phyloP scores from a whole-genome alignment of 371 early-diverging fungal species.

The Lichtheimia ramosa region DNA sequence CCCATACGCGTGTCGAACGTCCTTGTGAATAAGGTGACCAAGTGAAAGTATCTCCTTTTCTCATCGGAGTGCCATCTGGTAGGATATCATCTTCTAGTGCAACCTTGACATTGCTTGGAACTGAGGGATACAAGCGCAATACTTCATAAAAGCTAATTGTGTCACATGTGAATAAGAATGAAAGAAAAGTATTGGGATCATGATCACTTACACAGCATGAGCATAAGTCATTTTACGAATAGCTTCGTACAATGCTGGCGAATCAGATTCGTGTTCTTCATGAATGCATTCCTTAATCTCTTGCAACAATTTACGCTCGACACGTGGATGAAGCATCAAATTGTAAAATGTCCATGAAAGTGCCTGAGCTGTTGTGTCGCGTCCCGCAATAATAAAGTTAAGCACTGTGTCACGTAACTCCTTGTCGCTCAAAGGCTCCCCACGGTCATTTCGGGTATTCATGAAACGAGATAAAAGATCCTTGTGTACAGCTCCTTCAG shows the following conservation, averaged over 20 bases:
- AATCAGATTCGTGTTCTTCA: slow-evolving; percentile 33
- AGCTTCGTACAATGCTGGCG: slow-evolving; percentile 39
- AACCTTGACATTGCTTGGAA: slow-evolving; percentile 65
- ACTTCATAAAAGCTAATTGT: slow-evolving; percentile 51
- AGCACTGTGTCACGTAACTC: slow-evolving; percentile 61
- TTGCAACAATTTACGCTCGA: slow-evolving; percentile 52
- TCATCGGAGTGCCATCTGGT: slow-evolving; percentile 67
- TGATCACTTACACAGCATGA: slow-evolving; percentile 58
- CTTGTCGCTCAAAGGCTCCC: slow-evolving; percentile 44
- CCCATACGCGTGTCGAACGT: slow-evolving; percentile 54
- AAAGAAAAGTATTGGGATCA: not conserved
- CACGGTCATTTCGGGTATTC: slow-evolving; percentile 52
- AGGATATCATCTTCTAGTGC: slow-evolving; percentile 66
- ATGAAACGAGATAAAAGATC: slow-evolving; percentile 68
- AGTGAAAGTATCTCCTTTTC: slow-evolving; percentile 49
- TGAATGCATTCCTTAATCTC: slow-evolving; percentile 52
- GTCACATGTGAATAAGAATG: not conserved
- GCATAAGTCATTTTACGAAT: slow-evolving; percentile 54
- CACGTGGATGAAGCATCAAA: slow-evolving; percentile 46
- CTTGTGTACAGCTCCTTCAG: slow-evolving; percentile 24
- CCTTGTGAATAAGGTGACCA: slow-evolving; percentile 59
- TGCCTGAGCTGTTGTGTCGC: slow-evolving; percentile 74
- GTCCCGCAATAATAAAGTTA: slow-evolving; percentile 69
- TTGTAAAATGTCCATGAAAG: slow-evolving; percentile 70
- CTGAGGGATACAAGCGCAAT: slow-evolving; percentile 71